A percentile compares a stretch with the other conserved stretches of the same genome.
Evolutionary conservation across 176 grass and related monocot genomes (phyloP).

Genomic region (Luzula sylvatica): DNA sequence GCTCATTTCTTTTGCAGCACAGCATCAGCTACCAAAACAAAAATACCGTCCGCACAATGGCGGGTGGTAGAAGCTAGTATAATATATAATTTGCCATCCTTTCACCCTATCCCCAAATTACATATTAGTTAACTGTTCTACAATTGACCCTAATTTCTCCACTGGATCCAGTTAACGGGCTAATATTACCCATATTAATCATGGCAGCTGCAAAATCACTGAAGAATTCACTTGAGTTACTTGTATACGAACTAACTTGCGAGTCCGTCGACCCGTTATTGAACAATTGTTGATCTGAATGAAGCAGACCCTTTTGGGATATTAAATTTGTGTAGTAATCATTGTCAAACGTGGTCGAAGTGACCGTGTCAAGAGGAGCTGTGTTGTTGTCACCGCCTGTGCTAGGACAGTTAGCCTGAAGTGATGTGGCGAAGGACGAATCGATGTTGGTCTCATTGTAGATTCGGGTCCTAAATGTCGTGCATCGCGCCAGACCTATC

Average conservation of each 20-base stretch:
- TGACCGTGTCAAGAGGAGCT: constrained; percentile 29
- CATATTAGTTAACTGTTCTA: constrained; percentile 5
- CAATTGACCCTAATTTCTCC: constrained; percentile 6
- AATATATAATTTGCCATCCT: too few species aligned
- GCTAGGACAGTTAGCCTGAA: constrained; percentile 27
- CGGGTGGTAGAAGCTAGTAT: too few species aligned
- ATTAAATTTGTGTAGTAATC: constrained; percentile 29
- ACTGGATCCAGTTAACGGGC: not conserved
- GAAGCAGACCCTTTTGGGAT: constrained; percentile 24
- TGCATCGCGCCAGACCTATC: constrained; percentile 51
- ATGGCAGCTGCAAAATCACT: constrained; percentile 50
- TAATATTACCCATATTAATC: constrained; percentile 35
- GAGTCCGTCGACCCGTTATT: constrained; percentile 27
- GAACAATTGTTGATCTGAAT: constrained; percentile 66
- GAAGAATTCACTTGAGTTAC: constrained; percentile 27
- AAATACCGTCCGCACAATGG: too few species aligned
- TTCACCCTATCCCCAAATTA: too few species aligned
- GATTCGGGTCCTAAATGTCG: constrained; percentile 33
- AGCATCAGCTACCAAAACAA: too few species aligned
- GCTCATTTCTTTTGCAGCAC: too few species aligned
- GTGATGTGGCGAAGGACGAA: constrained; percentile 21
- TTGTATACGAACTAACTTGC: constrained; percentile 38
- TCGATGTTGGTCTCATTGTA: constrained; percentile 64
- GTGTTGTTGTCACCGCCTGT: constrained; percentile 33
- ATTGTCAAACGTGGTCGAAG: constrained; percentile 35